These are phyloP conservation scores for Cladophialophora bantiana DNA, from an alignment of 2,329 filamentous ascomycete species.

Conservation along the genomic window DNA sequence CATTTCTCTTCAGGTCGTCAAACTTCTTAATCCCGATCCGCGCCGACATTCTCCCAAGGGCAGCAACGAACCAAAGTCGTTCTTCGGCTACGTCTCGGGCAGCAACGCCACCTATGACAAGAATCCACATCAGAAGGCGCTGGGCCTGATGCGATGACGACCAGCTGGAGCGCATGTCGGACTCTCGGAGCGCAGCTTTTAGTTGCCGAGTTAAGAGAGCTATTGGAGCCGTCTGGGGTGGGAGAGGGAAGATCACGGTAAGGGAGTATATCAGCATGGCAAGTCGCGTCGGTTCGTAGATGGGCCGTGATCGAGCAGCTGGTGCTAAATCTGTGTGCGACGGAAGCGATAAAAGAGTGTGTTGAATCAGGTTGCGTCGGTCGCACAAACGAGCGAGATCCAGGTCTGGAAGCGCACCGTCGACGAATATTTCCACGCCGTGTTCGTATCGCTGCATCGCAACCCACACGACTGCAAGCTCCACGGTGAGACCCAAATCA, in stretches of 20 bases:
- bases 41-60: constrained; percentile 11
- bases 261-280: constrained; percentile 18
- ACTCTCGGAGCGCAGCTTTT: constrained; percentile 13
- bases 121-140: constrained; percentile 18
- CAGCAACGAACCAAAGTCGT: constrained; percentile 18
- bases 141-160: constrained; percentile 12
- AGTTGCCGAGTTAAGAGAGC: constrained; percentile 4
- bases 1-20: constrained; percentile 14
- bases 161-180: constrained; percentile 20
- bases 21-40: constrained; percentile 6
- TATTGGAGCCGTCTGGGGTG: constrained; percentile 8
- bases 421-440: constrained; percentile 10
- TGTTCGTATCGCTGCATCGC: constrained; percentile 21
- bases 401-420: constrained; percentile 19
- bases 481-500: constrained; percentile 15
- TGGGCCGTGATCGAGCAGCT: neutral
- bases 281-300: constrained; percentile 23
- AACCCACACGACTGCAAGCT: constrained; percentile 10
- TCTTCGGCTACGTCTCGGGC: constrained; percentile 17
- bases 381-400: constrained; percentile 19
- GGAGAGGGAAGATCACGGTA: constrained; percentile 22
- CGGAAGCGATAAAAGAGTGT: constrained; percentile 11
- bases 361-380: constrained; percentile 22
- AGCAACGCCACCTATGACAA: constrained; percentile 11
- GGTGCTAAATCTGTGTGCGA: constrained; percentile 2